Percentiles rank a stretch among this genome's conserved stretches.
phyloP scores from a whole-genome alignment of 1,139 yeast species.

The Yamadazyma trypodendri region DNA sequence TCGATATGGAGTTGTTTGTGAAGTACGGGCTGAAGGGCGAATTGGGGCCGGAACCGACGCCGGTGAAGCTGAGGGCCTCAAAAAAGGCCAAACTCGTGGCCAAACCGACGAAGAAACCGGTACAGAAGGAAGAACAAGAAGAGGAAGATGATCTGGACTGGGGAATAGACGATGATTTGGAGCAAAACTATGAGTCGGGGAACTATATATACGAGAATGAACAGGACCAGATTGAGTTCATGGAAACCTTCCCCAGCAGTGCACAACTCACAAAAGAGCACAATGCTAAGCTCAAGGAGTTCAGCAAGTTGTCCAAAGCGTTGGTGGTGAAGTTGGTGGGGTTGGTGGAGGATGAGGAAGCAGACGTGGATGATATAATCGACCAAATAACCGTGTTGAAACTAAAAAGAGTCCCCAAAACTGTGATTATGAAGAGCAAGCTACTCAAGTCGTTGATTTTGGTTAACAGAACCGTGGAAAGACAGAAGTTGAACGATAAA shows the following conservation, averaged over 20 bases:
- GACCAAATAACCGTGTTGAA: constrained; percentile 20
- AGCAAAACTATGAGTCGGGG: constrained; percentile 25
- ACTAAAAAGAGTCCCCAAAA: constrained; percentile 25
- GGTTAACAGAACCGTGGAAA: constrained; percentile 27
- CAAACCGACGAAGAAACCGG: constrained; percentile 20
- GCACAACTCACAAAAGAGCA: constrained; percentile 20
- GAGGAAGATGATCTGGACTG: constrained; percentile 37
- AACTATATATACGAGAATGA: constrained; percentile 37
- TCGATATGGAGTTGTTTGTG: constrained; percentile 43
- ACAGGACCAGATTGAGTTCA: constrained; percentile 29
- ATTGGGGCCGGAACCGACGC: too few species aligned
- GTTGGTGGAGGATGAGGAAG: constrained; percentile 6
- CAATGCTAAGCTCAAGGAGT: constrained; percentile 15
- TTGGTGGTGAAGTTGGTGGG: constrained; percentile 5
- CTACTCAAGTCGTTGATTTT: constrained; percentile 34
- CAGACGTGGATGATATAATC: constrained; percentile 4
- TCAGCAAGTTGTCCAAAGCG: constrained; percentile 21
- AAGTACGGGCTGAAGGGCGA: constrained; percentile 29
- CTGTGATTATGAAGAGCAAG: constrained; percentile 31
- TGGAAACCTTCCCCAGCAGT: constrained; percentile 25
- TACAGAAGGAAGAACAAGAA: constrained; percentile 3
- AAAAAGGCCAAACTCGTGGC: too few species aligned
- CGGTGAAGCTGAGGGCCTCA: too few species aligned
- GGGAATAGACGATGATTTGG: constrained; percentile 38
- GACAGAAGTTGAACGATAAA: constrained; percentile 19